Evolutionary conservation across 2,329 filamentous ascomycete genomes (phyloP), one percentile per base, ranked within the genome.

Genomic region (Hypocrella siamensis): DNA sequence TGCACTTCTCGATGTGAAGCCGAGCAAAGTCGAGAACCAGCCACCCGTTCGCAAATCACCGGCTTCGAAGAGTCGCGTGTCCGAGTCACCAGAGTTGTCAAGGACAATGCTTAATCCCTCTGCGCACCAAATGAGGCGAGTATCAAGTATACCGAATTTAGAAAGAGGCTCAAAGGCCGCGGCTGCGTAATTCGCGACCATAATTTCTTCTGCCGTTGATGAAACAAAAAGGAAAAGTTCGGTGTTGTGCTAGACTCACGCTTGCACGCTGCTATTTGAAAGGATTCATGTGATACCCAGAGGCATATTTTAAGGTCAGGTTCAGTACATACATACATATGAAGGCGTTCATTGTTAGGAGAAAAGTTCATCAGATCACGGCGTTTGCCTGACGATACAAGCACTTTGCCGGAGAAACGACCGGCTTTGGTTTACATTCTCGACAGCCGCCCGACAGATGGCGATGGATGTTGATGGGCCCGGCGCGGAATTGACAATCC

Each of bases 71-170:
- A 42, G 36, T 27, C 44, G 44, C 9, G 35, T 49, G 19, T 57
- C 59, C 8, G 58, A 53, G 19, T 63, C 61, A 1, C 58, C 60
- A n/a, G 60, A 65, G 40, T 43, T 63, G 37, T 49, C 58, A 28
- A 53, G 59, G 33, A 52, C 52, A 17, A 44, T 51, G 24, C 35
- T 52, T 16, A 55, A 50, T 34, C 42, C 48, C 11, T 41, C 43
- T 25, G 43, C 46, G 14, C 47, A 52, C 26, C 51, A 45, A 34
- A 44, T 47, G 41, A 57, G 55, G 36, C 47, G 51, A 19, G 46
- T 52, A 6, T 37, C 44, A 22, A 50, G 43, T 27, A 43, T 54
- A 30, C 40, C 51, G 5, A 46, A 40, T 16, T 38, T 52, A 4
- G 44, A 46, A 12, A 52, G 53, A 17, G 45, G 48, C 17, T 45